Base-by-base conservation (phyloP, 2,329 filamentous ascomycete genomes). In the Alternaria rosae region DNA sequence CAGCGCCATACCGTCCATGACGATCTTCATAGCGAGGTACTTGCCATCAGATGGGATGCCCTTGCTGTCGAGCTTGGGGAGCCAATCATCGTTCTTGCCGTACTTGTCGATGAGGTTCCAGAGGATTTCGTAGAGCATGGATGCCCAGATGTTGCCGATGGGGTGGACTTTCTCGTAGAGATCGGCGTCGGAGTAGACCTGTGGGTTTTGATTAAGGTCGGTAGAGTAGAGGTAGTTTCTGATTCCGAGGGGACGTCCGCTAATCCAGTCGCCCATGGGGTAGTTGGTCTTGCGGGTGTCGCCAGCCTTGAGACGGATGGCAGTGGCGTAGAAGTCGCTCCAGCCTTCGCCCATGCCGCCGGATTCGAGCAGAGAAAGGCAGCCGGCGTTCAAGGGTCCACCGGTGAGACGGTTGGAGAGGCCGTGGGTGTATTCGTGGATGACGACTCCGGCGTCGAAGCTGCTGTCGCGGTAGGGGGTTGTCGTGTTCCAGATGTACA, bases 261-360 rank as follows among this genome's bases (percentile, higher is more conserved):
- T 74, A 3, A 86, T 78, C 85, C 85, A 88, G 25, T 79, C 80
- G 8, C 83, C 86, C 73, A 87, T 81, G 10, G 80, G 61, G 69
- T 85, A 86, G 73, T 85, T 75, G 2, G 73, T 84, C 5, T 59
- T 64, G 45, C 84, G 78, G 6, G 81, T 86, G 70, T 86, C 83
- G 13, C 62, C 63, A 4, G 79, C 48, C 76, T 84, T 84, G 59
- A 85, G 69, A 52, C 82, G 80, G 61, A 86, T 79, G 5, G 85
- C 83, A 0, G 82, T 83, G 6, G 85, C 85, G 75, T 83, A 84
- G 74, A 87, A 86, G 65, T 88, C 86, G 58, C 82, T 78, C 86
- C 86, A 88, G 38, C 86, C 86, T 59, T 88, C 86, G 32, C 85
- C 85, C 86, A 88, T 86, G 41, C 86, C 86, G 9, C 85, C 82